phyloP scores from a whole-genome alignment of 2,329 filamentous ascomycete genomes.

The Cadophora sp. region DNA sequence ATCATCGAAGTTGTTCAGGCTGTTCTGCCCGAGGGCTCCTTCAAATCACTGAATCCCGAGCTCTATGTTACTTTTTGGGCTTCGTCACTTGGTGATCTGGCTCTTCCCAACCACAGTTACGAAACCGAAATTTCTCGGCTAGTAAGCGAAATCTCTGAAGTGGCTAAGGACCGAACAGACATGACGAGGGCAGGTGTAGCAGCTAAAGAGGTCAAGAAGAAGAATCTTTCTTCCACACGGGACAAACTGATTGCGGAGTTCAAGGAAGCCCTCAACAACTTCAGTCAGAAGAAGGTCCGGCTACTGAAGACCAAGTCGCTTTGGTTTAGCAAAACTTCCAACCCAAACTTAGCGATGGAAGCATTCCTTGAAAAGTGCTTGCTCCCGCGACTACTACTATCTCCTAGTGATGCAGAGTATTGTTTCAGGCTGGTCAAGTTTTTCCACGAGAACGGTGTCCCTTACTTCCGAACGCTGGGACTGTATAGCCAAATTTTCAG shows the following conservation, averaged over 20 bases:
- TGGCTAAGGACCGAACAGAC: conserved; percentile 76
- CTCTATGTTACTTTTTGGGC: conserved; percentile 96
- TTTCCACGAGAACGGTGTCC: conserved; percentile 82
- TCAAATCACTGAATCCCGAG: conserved; percentile 74
- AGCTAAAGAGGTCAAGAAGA: conserved; percentile 74
- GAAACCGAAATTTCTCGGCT: conserved; percentile 75
- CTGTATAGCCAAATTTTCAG: conserved; percentile 86
- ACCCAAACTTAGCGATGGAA: conserved; percentile 72
- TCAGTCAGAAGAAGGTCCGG: conserved; percentile 70
- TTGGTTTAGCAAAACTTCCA: conserved; percentile 76
- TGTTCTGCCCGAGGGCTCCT: conserved; percentile 67
- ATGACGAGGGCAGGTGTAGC: conserved; percentile 69
- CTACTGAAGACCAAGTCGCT: conserved; percentile 76
- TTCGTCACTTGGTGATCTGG: conserved; percentile 81
- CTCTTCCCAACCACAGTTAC: conserved; percentile 79
- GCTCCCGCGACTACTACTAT: conserved; percentile 84
- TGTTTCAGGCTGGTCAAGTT: conserved; percentile 86
- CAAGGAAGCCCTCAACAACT: conserved; percentile 71
- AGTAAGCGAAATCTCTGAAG: conserved; percentile 68
- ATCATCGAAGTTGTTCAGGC: conserved; percentile 73
- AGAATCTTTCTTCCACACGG: conserved; percentile 71
- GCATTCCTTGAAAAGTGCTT: conserved; percentile 89
- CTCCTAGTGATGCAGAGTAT: conserved; percentile 87
- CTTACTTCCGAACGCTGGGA: conserved; percentile 85
- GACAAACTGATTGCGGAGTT: conserved; percentile 77